phyloP scores from a whole-genome alignment of 2,329 filamentous ascomycete species.

The Furcasterigmium furcatum region DNA sequence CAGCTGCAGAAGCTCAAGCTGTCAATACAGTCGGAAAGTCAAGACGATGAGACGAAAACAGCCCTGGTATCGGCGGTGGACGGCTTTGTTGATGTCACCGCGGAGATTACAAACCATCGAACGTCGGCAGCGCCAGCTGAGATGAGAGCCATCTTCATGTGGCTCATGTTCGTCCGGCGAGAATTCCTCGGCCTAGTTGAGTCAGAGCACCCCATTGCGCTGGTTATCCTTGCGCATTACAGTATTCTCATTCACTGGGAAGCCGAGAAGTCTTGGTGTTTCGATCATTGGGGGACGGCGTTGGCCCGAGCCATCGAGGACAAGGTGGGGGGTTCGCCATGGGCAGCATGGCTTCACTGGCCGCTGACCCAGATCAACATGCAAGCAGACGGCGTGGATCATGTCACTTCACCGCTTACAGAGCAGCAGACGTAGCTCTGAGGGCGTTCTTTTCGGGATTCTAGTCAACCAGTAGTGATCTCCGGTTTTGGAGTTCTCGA shows the following conservation, averaged over 20 bases:
- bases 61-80: neutral
- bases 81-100: neutral
- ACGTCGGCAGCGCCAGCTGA: neutral
- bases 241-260: slow-evolving; percentile 40
- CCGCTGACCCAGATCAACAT: neutral
- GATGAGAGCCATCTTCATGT: neutral
- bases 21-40: neutral
- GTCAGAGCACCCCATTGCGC: slow-evolving; percentile 17
- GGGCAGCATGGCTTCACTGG: neutral
- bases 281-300: neutral
- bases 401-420: neutral
- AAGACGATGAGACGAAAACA: neutral
- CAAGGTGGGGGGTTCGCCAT: neutral
- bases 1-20: neutral
- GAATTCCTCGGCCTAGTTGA: neutral
- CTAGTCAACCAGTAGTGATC: no score
- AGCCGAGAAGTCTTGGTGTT: neutral
- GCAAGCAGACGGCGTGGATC: neutral
- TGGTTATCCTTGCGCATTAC: slow-evolving; percentile 47
- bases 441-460: no score
- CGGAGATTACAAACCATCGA: no score
- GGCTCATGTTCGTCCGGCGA: neutral
- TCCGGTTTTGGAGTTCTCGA: no score
- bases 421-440: neutral
- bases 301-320: neutral